These are phyloP conservation scores for Catharanthus roseus DNA, from an alignment of 257 asterid genomes.

Conservation along the genomic window DNA sequence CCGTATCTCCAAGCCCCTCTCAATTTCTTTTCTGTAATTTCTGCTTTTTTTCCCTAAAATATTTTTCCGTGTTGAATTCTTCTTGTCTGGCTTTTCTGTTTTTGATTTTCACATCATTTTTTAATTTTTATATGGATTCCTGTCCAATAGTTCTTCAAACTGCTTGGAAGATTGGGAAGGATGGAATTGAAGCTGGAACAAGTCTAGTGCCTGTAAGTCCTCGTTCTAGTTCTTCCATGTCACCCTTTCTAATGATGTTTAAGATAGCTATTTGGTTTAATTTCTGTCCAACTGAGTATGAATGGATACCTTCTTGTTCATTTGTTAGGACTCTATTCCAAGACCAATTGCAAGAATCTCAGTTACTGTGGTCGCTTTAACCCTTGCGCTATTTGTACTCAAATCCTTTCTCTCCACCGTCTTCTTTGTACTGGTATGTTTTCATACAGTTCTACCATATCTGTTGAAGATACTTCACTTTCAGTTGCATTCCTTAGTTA, in stretches of 20 bases:
- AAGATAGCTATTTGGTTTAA: background rate
- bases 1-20: too few species aligned
- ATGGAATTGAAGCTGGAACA: constrained; percentile 92
- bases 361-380: constrained; percentile 47
- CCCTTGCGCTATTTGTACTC: constrained; percentile 53
- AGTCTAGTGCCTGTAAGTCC: constrained; percentile 78
- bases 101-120: background rate
- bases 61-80: background rate
- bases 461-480: background rate
- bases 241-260: background rate
- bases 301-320: background rate
- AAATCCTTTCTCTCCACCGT: constrained; percentile 87
- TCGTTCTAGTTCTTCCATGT: background rate
- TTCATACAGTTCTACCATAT: background rate
- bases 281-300: background rate
- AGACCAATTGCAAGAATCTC: constrained; percentile 80
- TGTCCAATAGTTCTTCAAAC: constrained; percentile 53
- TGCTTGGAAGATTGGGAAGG: constrained; percentile 72
- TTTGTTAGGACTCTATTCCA: constrained; percentile 57
- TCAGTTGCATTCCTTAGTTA: background rate
- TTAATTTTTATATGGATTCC: background rate
- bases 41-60: too few species aligned
- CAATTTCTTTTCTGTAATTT: too few species aligned
- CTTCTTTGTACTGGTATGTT: constrained; percentile 73
- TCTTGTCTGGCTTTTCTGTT: background rate